Conservation (phyloP, 352 stramenopile genomes). For the Pythium biforme region DNA sequence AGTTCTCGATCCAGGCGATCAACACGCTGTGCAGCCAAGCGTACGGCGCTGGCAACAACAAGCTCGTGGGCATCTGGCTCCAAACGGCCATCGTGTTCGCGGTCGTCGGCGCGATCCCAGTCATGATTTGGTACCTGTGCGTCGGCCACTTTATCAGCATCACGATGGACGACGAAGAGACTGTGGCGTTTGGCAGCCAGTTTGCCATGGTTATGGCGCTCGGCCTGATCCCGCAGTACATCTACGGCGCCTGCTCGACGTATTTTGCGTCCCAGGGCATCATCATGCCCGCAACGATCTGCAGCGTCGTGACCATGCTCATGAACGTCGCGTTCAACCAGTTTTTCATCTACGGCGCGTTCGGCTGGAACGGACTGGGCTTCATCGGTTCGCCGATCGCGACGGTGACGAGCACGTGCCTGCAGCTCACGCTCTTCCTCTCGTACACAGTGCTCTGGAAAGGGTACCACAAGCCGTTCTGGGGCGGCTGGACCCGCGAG, state of each 20-base stretch:
- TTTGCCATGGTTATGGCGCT: constrained; percentile 42
- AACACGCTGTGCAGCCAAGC: constrained; percentile 53
- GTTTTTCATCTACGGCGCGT: constrained; percentile 42
- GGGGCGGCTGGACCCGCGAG: constrained; percentile 44
- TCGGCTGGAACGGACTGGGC: constrained; percentile 33
- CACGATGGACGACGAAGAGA: constrained; percentile 44
- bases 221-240: constrained; percentile 42
- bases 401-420: constrained; percentile 43
- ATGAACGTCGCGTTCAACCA: constrained; percentile 45
- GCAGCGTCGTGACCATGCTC: constrained; percentile 37
- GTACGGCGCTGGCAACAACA: constrained; percentile 50
- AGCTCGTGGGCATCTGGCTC: constrained; percentile 52
- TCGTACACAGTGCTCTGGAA: constrained; percentile 51
- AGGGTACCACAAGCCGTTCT: constrained; percentile 47
- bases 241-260: constrained; percentile 39
- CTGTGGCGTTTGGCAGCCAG: constrained; percentile 35
- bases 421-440: constrained; percentile 45
- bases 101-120: constrained; percentile 34
- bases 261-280: constrained; percentile 44
- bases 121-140: constrained; percentile 51
- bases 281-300: constrained; percentile 47
- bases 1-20: constrained; percentile 50
- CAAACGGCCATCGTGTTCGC: constrained; percentile 43
- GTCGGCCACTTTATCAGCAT: constrained; percentile 41
- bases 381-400: constrained; percentile 48